A percentile compares a stretch with the other conserved stretches of the same genome.
phyloP scores from a whole-genome alignment of 2,329 filamentous ascomycete species.

The Zalaria obscura region DNA sequence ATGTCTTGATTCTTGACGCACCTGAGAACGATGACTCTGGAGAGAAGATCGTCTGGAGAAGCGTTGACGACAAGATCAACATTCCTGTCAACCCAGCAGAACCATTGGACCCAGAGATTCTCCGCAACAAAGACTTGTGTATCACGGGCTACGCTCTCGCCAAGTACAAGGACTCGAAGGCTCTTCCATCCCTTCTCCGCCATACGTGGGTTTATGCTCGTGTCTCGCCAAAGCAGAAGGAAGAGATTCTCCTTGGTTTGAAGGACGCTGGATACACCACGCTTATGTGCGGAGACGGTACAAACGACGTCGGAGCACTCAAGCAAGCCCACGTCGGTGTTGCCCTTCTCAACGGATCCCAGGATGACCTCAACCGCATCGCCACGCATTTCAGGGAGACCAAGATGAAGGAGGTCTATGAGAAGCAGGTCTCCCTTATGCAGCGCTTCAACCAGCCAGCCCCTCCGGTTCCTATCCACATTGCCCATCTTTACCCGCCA shows the following conservation, averaged over 20 bases:
- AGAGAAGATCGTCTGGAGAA: constrained; percentile 81
- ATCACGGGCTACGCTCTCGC: constrained; percentile 87
- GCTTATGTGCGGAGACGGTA: constrained; percentile 96
- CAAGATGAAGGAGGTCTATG: constrained; percentile 97
- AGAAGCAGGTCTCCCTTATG: constrained; percentile 90
- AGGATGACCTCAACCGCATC: constrained; percentile 80
- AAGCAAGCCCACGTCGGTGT: constrained; percentile 98
- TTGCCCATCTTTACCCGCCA: constrained; percentile 88
- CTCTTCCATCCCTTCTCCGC: constrained; percentile 63
- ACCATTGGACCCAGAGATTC: constrained; percentile 65
- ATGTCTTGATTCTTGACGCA: constrained; percentile 86
- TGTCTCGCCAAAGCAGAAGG: constrained; percentile 97
- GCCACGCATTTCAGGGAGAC: constrained; percentile 86
- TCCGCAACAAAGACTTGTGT: constrained; percentile 81
- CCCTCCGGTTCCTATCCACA: constrained; percentile 82
- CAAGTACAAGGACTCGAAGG: constrained; percentile 72
- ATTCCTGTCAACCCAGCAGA: constrained; percentile 75
- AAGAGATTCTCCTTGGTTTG: constrained; percentile 90
- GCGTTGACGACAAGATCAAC: constrained; percentile 76
- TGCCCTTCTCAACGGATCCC: constrained; percentile 86
- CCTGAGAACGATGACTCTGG: constrained; percentile 78
- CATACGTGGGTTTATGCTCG: constrained; percentile 96
- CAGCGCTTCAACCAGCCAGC: constrained; percentile 83
- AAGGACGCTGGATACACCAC: constrained; percentile 97
- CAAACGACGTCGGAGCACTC: constrained; percentile 91